Evolutionary conservation across 2,329 filamentous ascomycete genomes (phyloP).

Genomic region (Neofusicoccum kwambonambiense): DNA sequence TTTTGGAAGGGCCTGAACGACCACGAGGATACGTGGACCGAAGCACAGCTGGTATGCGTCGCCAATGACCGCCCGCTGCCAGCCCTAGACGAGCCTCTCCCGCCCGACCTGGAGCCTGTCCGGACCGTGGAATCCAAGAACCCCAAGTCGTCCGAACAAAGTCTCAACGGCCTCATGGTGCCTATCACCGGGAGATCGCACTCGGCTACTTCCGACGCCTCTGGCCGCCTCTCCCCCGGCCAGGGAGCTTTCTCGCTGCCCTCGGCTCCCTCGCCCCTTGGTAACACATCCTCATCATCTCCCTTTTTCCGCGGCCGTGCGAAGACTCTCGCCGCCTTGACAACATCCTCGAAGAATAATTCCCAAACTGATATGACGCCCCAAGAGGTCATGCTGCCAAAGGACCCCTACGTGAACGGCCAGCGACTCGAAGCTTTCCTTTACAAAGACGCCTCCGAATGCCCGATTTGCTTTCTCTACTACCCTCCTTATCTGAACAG

Average conservation of each 20-base stretch:
- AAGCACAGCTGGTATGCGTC: conserved; percentile 91
- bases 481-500: conserved; percentile 94
- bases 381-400: conserved; percentile 74
- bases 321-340: conserved; percentile 82
- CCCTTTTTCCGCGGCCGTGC: conserved; percentile 76
- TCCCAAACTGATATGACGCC: conserved; percentile 71
- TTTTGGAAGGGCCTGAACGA: conserved; percentile 96
- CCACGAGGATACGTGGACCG: conserved; percentile 84
- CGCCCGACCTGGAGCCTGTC: conserved; percentile 58
- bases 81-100: conserved; percentile 71
- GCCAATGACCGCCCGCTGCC: conserved; percentile 82
- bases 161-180: conserved; percentile 71
- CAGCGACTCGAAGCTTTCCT: conserved; percentile 88
- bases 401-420: conserved; percentile 89
- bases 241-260: conserved; percentile 62
- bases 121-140: conserved; percentile 1
- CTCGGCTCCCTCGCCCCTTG: conserved; percentile 55
- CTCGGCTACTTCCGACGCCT: conserved; percentile 74
- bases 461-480: conserved; percentile 93
- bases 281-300: conserved; percentile 44
- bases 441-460: conserved; percentile 88
- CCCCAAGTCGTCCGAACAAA: conserved; percentile 56
- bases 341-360: conserved; percentile 72
- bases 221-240: conserved; percentile 57
- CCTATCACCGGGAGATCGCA: conserved; percentile 75